Evolutionary conservation across 306 rosid genomes (phyloP).

Genomic region (Vicia faba): DNA sequence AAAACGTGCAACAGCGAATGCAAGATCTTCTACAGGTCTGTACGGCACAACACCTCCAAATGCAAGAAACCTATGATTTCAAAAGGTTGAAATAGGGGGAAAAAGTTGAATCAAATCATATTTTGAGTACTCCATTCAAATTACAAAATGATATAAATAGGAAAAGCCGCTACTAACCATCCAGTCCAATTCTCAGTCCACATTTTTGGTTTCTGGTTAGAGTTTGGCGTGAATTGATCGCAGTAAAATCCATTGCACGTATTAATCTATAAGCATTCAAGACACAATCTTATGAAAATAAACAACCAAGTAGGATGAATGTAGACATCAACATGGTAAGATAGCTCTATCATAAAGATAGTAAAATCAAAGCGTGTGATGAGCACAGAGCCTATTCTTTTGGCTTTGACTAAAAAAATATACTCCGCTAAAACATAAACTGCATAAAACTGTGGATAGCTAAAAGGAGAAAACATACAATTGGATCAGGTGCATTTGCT

Average conservation of each 20-base stretch:
- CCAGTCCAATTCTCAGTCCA: conserved; percentile 97
- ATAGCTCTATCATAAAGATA: background rate
- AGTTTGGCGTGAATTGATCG: conserved; percentile 83
- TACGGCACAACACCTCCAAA: conserved; percentile 82
- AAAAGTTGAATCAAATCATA: conserved; percentile 16
- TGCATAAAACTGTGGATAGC: background rate
- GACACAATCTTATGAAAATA: no score
- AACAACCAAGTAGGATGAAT: conserved; percentile 18
- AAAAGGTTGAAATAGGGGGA: background rate
- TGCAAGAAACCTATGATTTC: conserved; percentile 61
- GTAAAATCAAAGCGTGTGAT: background rate
- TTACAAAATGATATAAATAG: conserved; percentile 2
- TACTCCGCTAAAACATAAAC: background rate
- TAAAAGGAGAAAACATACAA: conserved; percentile 56
- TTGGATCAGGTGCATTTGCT: conserved; percentile 85
- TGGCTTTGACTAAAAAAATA: conserved; percentile 59
- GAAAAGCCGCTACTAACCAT: conserved; percentile 60
- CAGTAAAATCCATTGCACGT: conserved; percentile 93
- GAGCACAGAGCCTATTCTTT: conserved; percentile 59
- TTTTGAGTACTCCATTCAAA: conserved; percentile 14
- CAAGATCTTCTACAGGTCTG: conserved; percentile 89
- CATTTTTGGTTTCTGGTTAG: conserved; percentile 75
- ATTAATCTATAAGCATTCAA: conserved; percentile 62
- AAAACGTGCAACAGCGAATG: conserved; percentile 91
- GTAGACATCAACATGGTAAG: background rate